Evolutionary conservation across 805 yeast genomes (phyloP), one percentile per base, ranked within the genome.

Genomic region (Kodamaea lidongshanica): DNA sequence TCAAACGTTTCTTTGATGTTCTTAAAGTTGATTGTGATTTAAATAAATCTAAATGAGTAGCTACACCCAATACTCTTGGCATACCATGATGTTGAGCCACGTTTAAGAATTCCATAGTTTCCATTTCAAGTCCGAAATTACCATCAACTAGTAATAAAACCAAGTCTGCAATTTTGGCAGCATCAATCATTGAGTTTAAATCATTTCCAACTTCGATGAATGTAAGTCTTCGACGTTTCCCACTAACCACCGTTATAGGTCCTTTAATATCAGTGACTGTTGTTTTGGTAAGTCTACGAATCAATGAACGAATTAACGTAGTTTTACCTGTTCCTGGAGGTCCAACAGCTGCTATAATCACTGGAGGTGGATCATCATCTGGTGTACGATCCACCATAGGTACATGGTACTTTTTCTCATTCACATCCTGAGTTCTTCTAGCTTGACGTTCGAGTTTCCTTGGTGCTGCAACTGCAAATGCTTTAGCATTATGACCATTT

Each of bases 281-380:
- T 16, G 94, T 85, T 56, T 92, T 92, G 4, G 97, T 77, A 56
- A 85, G 71, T 52, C 96, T 65, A 56, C 89, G 72, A 5, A 92
- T 86, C 33, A 92, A 64, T 5, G 96, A 86, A 53, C 86, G 80
- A 48, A 92, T 85, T 48, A 92, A 66, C 0, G 97, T 89, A 10
- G 96, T 77, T 52, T 92, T 92, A 41, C 99, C 99, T 0, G 97
- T 92, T 10, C 99, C 99, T 7, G 95, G 95, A 8, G 99, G 99
- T 0, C 99, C 99, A 8, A 92, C 96, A 6, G 92, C 95, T 0
- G 96, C 96, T 14, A 92, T 86, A 34, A 92, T 78, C 13, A 92
- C 80, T 23, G 99, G 99, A 12, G 96, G 96, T 4, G 97, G 96
- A 44, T 85, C 94, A 49, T 89, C 96, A 34, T 89, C 97, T 0